Percentiles rank a stretch among this genome's conserved stretches.
Evolutionary conservation across 441 rosid species (phyloP).

Genomic region (Adansonia madagascariensis): DNA sequence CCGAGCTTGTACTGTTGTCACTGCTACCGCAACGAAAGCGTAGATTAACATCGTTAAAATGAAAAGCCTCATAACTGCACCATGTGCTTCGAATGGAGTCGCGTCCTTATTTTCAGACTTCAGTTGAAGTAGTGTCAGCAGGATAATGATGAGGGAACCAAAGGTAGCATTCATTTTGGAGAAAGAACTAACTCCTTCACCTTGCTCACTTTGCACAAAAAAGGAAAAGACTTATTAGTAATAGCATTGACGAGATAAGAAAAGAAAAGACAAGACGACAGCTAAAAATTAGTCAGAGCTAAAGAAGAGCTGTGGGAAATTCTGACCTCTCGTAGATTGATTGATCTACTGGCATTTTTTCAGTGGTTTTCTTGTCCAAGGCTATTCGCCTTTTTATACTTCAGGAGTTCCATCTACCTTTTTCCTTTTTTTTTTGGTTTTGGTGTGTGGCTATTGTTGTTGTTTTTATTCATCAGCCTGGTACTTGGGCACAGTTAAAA

Average conservation of each 20-base stretch:
- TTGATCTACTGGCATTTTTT: not conserved
- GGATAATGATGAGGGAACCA: not conserved
- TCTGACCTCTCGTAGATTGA: not conserved
- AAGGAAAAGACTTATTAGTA: not conserved
- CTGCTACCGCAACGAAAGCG: not conserved
- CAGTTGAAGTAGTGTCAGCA: not conserved
- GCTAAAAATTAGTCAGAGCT: not conserved
- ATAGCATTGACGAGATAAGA: not conserved
- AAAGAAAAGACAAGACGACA: not conserved
- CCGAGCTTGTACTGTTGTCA: not conserved
- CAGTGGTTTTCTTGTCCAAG: too few relatives aligned
- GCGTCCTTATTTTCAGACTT: not conserved
- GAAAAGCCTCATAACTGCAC: not conserved
- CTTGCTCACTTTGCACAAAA: not conserved
- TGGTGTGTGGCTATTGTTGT: too few relatives aligned
- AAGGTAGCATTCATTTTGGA: not conserved
- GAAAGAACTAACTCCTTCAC: not conserved
- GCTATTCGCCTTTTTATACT: too few relatives aligned
- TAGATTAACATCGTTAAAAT: not conserved
- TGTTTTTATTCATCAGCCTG: too few relatives aligned
- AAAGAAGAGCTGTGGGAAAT: not conserved
- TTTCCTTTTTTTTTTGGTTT: too few relatives aligned
- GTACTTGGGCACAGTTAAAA: too few relatives aligned
- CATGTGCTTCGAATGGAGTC: not conserved
- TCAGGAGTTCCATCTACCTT: too few relatives aligned